Evolutionary conservation across 495 filamentous ascomycete species (phyloP).

Genomic region (Podospora pseudopauciseta): DNA sequence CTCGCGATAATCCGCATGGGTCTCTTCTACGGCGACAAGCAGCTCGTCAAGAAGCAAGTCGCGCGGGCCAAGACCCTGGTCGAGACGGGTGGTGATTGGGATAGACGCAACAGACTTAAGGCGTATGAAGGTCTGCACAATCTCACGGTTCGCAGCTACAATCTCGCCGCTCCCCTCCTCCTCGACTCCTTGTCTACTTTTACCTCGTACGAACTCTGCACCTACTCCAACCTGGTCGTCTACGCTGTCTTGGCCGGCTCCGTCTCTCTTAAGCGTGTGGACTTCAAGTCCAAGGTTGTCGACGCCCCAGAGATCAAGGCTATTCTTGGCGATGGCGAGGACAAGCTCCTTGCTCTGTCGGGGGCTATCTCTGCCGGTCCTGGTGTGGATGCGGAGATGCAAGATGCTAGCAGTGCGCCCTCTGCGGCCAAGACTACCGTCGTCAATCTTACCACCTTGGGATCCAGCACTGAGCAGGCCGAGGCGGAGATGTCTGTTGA

Average conservation of each 20-base stretch:
- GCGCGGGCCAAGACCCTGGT: constrained; percentile 86
- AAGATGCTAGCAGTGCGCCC: constrained; percentile 58
- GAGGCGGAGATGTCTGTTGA: constrained; percentile 78
- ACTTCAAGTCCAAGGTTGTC: constrained; percentile 98
- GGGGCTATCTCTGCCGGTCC: constrained; percentile 76
- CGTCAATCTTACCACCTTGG: constrained; percentile 81
- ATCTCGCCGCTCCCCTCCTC: constrained; percentile 82
- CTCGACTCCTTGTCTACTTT: constrained; percentile 98
- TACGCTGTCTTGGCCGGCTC: constrained; percentile 95
- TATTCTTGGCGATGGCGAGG: constrained; percentile 83
- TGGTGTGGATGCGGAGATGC: constrained; percentile 77
- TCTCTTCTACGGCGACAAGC: constrained; percentile 89
- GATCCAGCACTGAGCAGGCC: constrained; percentile 60
- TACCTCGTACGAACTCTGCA: constrained; percentile 96
- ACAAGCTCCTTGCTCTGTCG: constrained; percentile 73
- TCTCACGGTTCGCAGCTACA: constrained; percentile 86
- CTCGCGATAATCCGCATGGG: constrained; percentile 93
- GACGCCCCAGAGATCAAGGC: constrained; percentile 98
- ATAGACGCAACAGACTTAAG: constrained; percentile 94
- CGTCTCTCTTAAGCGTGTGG: constrained; percentile 88
- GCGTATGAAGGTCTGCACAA: constrained; percentile 95
- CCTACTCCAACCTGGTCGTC: constrained; percentile 87
- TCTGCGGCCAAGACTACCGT: constrained; percentile 60
- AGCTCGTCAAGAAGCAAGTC: constrained; percentile 87
- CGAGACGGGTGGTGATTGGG: constrained; percentile 95